A percentile compares a stretch with the other conserved stretches of the same genome.
These are phyloP conservation scores for Chalciporus sphaerocephalus DNA, from an alignment of 768 basidiomycete genomes.

Conservation along the genomic window DNA sequence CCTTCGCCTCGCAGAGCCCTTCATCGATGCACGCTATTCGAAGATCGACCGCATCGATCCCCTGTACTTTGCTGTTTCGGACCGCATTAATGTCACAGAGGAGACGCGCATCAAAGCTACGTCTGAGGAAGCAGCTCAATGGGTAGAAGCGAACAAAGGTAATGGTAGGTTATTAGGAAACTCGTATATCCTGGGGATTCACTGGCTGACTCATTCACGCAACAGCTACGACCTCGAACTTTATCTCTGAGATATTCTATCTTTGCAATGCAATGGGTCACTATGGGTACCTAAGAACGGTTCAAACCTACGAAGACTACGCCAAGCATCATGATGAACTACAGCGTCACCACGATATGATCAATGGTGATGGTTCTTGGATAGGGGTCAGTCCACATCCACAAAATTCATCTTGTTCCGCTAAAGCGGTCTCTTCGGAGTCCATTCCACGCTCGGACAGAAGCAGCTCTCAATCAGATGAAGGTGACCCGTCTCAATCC, in stretches of 20 bases:
- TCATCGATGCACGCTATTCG: slow-evolving; percentile 86
- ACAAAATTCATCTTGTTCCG: not conserved
- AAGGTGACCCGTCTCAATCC: slow-evolving; percentile 46
- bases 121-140: slow-evolving; percentile 76
- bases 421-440: slow-evolving; percentile 40
- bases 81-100: slow-evolving; percentile 72
- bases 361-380: slow-evolving; percentile 78
- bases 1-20: slow-evolving; percentile 85
- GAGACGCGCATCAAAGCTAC: slow-evolving; percentile 94
- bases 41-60: slow-evolving; percentile 95
- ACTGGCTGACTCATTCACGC: not conserved
- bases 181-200: not conserved
- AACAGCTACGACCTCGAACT: slow-evolving; percentile 71
- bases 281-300: slow-evolving; percentile 80
- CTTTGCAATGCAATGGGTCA: slow-evolving; percentile 83
- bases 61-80: slow-evolving; percentile 68
- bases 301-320: slow-evolving; percentile 69
- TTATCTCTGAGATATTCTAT: slow-evolving; percentile 95
- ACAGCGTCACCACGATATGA: slow-evolving; percentile 68
- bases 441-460: slow-evolving; percentile 70
- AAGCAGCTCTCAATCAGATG: slow-evolving; percentile 69
- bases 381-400: slow-evolving; percentile 54
- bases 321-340: slow-evolving; percentile 73
- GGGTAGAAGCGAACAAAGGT: slow-evolving; percentile 53
- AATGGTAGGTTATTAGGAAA: slow-evolving; percentile 35